phyloP scores from a whole-genome alignment of 306 rosid genomes.

The Cicer bijugum region DNA sequence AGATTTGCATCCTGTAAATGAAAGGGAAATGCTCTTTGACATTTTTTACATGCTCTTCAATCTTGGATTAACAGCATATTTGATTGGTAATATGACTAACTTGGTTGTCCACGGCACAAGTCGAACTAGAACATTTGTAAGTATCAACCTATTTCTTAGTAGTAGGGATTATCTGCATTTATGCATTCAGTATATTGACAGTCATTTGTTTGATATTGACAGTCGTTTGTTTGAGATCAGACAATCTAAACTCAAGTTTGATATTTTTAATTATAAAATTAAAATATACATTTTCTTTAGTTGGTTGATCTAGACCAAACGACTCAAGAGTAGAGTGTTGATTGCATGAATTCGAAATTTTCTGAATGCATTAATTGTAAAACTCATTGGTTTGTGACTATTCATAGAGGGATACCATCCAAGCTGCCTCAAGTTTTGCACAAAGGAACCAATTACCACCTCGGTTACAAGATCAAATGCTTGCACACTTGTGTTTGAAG shows the following conservation, averaged over 20 bases:
- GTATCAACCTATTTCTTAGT: slow-evolving; percentile 31
- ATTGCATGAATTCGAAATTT: too few relatives aligned
- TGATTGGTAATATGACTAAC: slow-evolving; percentile 98
- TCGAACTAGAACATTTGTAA: slow-evolving; percentile 83
- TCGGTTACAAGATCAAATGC: slow-evolving; percentile 92
- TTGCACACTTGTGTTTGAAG: slow-evolving; percentile 90
- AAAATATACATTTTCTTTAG: too few relatives aligned
- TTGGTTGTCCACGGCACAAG: slow-evolving; percentile 94
- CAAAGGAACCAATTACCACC: slow-evolving; percentile 82
- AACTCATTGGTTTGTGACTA: not conserved
- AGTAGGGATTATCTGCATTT: too few relatives aligned
- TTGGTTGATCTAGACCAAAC: too few relatives aligned
- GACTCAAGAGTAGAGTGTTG: too few relatives aligned
- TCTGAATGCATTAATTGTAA: not conserved
- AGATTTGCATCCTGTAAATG: slow-evolving; percentile 87
- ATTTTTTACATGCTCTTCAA: slow-evolving; percentile 89
- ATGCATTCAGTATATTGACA: too few relatives aligned
- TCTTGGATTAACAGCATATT: slow-evolving; percentile 86
- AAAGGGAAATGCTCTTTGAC: slow-evolving; percentile 86
- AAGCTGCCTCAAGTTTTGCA: slow-evolving; percentile 94
- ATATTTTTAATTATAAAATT: too few relatives aligned
- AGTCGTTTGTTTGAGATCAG: too few relatives aligned
- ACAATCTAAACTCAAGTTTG: too few relatives aligned
- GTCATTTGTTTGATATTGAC: too few relatives aligned
- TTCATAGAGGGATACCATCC: slow-evolving; percentile 85